Conservation (phyloP, 176 grass and related monocot species). For the Oryza longistaminata region DNA sequence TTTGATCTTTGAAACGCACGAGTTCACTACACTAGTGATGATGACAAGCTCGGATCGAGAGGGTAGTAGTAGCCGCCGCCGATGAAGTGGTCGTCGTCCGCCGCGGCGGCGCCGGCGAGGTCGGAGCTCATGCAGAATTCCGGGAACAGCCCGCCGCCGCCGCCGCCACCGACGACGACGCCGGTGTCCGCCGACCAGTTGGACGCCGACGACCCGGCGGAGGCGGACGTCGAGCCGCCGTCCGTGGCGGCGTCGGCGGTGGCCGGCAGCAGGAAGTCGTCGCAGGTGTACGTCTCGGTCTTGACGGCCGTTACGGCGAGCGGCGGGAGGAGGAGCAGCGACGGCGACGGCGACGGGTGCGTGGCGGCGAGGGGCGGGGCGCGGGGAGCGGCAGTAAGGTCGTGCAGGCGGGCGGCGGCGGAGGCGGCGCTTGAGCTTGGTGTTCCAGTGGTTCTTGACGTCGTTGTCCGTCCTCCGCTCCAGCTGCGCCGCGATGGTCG, state of each 20-base stretch:
- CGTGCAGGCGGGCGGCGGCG: constrained; percentile 8
- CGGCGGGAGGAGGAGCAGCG: constrained; percentile 13
- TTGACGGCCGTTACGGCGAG: constrained; percentile 58
- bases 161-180: background rate
- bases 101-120: background rate
- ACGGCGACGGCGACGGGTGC: background rate
- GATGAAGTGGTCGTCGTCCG: constrained; percentile 34
- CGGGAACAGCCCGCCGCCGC: constrained; percentile 1
- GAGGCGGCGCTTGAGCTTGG: constrained; percentile 79
- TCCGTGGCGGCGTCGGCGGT: background rate
- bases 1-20: background rate
- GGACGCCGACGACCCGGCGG: constrained; percentile 43
- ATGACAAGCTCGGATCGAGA: constrained; percentile 46
- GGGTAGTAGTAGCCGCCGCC: constrained; percentile 45
- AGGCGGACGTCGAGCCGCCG: constrained; percentile 40
- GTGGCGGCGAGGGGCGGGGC: background rate
- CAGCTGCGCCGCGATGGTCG: constrained; percentile 71
- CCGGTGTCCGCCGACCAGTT: constrained; percentile 45
- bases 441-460: constrained; percentile 99
- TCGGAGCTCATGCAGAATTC: constrained; percentile 40
- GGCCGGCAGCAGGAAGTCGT: constrained; percentile 58
- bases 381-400: background rate
- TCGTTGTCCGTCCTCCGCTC: constrained; percentile 87
- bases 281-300: constrained; percentile 63
- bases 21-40: constrained; percentile 32